These are phyloP conservation scores for Butyriboletus loyo DNA, from an alignment of 768 basidiomycete genomes.

Conservation along the genomic window DNA sequence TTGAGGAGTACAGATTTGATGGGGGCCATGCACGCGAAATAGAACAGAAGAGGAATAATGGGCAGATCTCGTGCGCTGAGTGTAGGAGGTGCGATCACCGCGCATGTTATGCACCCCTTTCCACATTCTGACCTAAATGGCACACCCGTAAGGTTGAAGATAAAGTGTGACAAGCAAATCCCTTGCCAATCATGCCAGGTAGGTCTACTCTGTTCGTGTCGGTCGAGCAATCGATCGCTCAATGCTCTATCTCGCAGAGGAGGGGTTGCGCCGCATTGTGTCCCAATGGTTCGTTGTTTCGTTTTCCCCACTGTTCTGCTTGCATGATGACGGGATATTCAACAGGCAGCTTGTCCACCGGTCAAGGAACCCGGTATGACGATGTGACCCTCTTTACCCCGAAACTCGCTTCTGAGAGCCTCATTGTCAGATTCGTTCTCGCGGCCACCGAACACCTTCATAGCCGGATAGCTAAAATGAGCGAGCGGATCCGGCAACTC, in stretches of 20 bases:
- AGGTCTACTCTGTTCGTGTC: conserved; percentile 13
- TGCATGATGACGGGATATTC: background rate
- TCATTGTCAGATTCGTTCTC: conserved; percentile 46
- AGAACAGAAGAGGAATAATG: conserved; percentile 70
- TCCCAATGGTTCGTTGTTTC: conserved; percentile 55
- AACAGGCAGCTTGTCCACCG: conserved; percentile 71
- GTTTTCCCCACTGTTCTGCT: background rate
- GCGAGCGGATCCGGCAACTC: conserved; percentile 52
- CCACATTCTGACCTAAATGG: conserved; percentile 21
- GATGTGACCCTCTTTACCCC: background rate
- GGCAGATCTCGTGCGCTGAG: conserved; percentile 77
- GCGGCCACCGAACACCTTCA: conserved; percentile 68
- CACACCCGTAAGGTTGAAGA: conserved; percentile 57
- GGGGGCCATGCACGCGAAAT: conserved; percentile 60
- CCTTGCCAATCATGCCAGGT: conserved; percentile 78
- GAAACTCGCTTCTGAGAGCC: no score
- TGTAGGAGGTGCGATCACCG: conserved; percentile 73
- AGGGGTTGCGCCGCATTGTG: conserved; percentile 68
- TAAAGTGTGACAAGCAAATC: conserved; percentile 80
- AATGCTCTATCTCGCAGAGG: conserved; percentile 36
- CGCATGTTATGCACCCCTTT: conserved; percentile 28
- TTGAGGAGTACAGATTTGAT: conserved; percentile 50
- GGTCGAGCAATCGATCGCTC: background rate
- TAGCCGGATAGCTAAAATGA: conserved; percentile 50
- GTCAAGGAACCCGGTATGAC: conserved; percentile 66